Evolutionary conservation across 2,329 filamentous ascomycete species (phyloP).

Genomic region (Pseudopyrenochaeta lycopersici): DNA sequence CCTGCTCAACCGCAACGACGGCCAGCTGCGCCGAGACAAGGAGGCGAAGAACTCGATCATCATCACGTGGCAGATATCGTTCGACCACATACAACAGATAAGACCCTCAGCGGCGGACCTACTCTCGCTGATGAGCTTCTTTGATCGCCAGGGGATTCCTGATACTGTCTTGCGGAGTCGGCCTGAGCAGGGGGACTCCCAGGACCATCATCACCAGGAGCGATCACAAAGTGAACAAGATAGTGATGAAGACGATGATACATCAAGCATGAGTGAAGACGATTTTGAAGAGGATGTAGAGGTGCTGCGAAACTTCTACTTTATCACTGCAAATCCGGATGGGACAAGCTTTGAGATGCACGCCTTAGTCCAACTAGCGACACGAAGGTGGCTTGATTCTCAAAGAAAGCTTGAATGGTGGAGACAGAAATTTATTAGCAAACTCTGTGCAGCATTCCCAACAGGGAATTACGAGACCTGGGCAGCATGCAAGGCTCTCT

Average conservation of each 20-base stretch:
- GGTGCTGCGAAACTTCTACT: conserved; percentile 22
- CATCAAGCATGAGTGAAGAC: too few relatives aligned
- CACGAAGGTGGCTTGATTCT: conserved; percentile 18
- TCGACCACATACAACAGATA: conserved; percentile 12
- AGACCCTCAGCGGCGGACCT: conserved; percentile 37
- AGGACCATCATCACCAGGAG: too few relatives aligned
- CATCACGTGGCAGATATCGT: not conserved
- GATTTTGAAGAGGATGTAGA: not conserved
- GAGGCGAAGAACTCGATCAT: conserved; percentile 41
- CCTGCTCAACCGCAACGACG: conserved; percentile 12
- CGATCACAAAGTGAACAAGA: too few relatives aligned
- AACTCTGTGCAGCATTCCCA: conserved; percentile 38
- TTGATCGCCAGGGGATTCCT: conserved; percentile 53
- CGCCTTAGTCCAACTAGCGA: conserved; percentile 50
- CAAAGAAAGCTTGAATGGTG: conserved; percentile 35
- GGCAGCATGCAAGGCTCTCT: conserved; percentile 41
- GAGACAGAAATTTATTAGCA: conserved; percentile 38
- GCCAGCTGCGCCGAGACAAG: conserved; percentile 39
- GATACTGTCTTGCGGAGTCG: conserved; percentile 15
- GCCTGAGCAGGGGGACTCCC: not conserved
- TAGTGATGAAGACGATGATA: too few relatives aligned
- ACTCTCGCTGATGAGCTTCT: conserved; percentile 30
- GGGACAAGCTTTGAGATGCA: conserved; percentile 53
- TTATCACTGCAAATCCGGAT: conserved; percentile 38
- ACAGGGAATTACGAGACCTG: conserved; percentile 40